Base-by-base conservation (phyloP, 495 filamentous ascomycete genomes). In the Sabuloglossum arenarium region DNA sequence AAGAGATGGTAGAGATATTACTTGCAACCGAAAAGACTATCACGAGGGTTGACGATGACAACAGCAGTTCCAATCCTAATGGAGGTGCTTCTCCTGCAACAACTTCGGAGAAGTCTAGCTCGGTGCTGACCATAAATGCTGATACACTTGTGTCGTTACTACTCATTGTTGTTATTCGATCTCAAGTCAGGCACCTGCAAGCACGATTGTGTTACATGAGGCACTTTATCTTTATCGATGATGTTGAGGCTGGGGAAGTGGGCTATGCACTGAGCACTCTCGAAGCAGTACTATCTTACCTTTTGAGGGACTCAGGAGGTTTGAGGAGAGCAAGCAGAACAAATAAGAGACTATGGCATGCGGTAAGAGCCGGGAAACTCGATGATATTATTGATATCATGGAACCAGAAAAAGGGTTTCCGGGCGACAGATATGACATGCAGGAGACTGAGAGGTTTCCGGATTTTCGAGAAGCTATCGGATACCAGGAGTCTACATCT, bases 211-310 rank as follows among this genome's bases (percentile, higher is more conserved):
- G 84, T 30, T 97, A 96, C 64, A 94, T 99, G 79, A 84, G 88
- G 54, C 84, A 91, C 58, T 99, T 95, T 61, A 86, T 94, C 62
- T 97, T 94, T 65, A 85, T 91, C 37, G 90, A 96, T 59, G 93
- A 97, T 72, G 88, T 97, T 12, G 93, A 99, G 56, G 90, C 80
- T 63, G 93, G 93, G 31, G 93, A 99, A 70, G 84, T 89, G 72
- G 93, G 93, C 25, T 99, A 99, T 69, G 88, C 94, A 6, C 70
- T 99, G 31, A 97, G 90, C 64, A 99, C 93, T 0, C 85, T 95
- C 52, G 93, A 99, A 68, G 93, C 87, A 0, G 93, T 99, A 4
- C 70, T 99, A 12, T 85, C 88, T 9, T 96, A 99, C 67, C 76
- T 99, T 19, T 76, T 82, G 23, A 80, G 79, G 27, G 88, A 94